These are phyloP conservation scores for Carpinus fangiana DNA, from an alignment of 306 rosid species.

Conservation along the genomic window DNA sequence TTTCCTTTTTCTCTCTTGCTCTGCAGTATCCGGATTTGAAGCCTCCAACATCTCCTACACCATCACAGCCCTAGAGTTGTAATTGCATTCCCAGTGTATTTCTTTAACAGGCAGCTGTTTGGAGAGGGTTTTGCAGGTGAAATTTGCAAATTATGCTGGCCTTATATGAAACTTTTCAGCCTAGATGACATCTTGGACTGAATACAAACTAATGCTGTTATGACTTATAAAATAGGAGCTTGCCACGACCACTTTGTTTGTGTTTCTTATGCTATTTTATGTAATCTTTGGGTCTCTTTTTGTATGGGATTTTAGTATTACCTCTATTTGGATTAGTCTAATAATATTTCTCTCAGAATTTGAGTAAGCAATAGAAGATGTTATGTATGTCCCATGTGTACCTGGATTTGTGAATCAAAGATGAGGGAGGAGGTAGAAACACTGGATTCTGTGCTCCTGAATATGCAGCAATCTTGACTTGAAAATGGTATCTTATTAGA, in stretches of 20 bases:
- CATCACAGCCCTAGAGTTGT: constrained; percentile 76
- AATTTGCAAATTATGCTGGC: constrained; percentile 27
- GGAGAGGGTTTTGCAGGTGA: constrained; percentile 11
- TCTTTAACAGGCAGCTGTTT: constrained; percentile 31
- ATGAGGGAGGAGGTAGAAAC: background rate
- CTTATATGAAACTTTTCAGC: constrained; percentile 25
- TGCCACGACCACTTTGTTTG: constrained; percentile 16
- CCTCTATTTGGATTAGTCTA: constrained; percentile 32
- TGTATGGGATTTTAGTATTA: constrained; percentile 31
- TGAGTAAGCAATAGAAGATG: constrained; percentile 29
- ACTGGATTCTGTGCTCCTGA: background rate
- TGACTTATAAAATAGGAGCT: constrained; percentile 25
- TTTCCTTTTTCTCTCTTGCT: constrained; percentile 15
- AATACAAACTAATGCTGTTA: constrained; percentile 15
- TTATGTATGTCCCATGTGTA: constrained; percentile 4
- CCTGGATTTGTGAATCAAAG: constrained; percentile 10
- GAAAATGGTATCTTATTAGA: background rate
- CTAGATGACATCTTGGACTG: constrained; percentile 23
- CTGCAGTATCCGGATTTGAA: constrained; percentile 96
- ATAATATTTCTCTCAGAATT: constrained; percentile 23
- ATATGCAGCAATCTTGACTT: background rate
- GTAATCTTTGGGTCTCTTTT: constrained; percentile 33
- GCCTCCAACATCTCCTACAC: constrained; percentile 95
- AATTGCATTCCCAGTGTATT: constrained; percentile 22
- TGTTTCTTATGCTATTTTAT: constrained; percentile 30